Conservation (phyloP, 2,329 filamentous ascomycete genomes). For the Cladosporium velox region DNA sequence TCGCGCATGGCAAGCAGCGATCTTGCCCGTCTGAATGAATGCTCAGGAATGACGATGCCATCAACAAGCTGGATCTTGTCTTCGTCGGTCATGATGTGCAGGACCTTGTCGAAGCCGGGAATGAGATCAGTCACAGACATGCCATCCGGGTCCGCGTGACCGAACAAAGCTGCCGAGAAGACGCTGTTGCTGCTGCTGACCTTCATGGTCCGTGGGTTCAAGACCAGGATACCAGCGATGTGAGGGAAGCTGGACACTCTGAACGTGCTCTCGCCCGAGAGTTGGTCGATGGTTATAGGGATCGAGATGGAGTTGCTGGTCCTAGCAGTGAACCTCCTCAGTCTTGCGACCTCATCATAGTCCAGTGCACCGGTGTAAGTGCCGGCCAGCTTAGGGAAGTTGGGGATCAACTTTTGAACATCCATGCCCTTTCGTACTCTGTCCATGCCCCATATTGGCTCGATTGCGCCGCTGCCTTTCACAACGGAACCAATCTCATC, state of each 20-base stretch:
- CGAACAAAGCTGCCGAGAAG: constrained; percentile 90
- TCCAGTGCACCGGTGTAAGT: constrained; percentile 73
- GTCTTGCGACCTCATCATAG: constrained; percentile 70
- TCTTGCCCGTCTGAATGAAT: constrained; percentile 87
- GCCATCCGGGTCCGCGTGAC: constrained; percentile 80
- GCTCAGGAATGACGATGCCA: constrained; percentile 95
- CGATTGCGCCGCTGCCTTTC: constrained; percentile 71
- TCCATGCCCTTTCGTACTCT: constrained; percentile 68
- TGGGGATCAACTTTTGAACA: constrained; percentile 76
- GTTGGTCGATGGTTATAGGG: constrained; percentile 76
- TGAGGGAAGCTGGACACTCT: constrained; percentile 93
- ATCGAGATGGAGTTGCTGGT: constrained; percentile 77
- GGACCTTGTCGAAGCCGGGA: constrained; percentile 80
- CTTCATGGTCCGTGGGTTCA: constrained; percentile 74
- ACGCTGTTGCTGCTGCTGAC: constrained; percentile 94
- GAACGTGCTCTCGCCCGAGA: constrained; percentile 69
- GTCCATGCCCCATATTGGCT: constrained; percentile 81
- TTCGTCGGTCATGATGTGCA: constrained; percentile 80
- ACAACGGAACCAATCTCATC: constrained; percentile 76
- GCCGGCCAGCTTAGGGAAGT: constrained; percentile 74
- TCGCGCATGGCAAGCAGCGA: constrained; percentile 82
- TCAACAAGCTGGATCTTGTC: constrained; percentile 82
- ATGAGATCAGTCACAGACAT: constrained; percentile 77
- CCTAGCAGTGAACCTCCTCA: constrained; percentile 81
- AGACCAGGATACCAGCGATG: constrained; percentile 93